Conservation (phyloP, 345 rosid species). For the Citrus sinensis region DNA sequence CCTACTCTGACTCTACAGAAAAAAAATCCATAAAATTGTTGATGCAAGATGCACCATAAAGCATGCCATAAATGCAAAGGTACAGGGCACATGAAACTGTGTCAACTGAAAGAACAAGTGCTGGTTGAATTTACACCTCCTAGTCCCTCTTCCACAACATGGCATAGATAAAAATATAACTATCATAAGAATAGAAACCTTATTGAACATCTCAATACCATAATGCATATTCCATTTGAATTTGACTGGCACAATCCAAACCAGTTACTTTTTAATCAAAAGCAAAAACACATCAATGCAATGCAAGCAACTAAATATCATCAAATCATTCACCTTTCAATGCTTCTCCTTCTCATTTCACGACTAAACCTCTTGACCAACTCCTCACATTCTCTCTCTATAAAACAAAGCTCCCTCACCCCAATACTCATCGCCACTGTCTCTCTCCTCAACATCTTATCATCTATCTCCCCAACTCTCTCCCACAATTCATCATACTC, state of each 20-base stretch:
- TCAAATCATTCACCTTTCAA: conserved; percentile 38
- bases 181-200: background rate
- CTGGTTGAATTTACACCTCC: background rate
- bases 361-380: conserved; percentile 55
- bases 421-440: conserved; percentile 60
- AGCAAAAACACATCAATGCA: background rate
- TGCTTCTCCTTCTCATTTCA: conserved; percentile 43
- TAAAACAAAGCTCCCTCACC: conserved; percentile 72
- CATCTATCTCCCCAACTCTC: conserved; percentile 62
- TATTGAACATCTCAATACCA: background rate
- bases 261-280: background rate
- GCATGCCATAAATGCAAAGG: background rate
- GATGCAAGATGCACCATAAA: background rate
- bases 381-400: conserved; percentile 79
- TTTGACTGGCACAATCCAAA: background rate
- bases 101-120: background rate
- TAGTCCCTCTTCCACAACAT: background rate
- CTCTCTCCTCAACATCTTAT: conserved; percentile 55
- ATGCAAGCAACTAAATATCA: background rate
- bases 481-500: conserved; percentile 67
- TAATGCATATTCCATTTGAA: background rate
- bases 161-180: background rate
- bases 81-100: background rate
- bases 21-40: background rate
- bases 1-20: background rate